phyloP scores from a whole-genome alignment of 352 stramenopile species.

The Globisporangium paroecandrum region DNA sequence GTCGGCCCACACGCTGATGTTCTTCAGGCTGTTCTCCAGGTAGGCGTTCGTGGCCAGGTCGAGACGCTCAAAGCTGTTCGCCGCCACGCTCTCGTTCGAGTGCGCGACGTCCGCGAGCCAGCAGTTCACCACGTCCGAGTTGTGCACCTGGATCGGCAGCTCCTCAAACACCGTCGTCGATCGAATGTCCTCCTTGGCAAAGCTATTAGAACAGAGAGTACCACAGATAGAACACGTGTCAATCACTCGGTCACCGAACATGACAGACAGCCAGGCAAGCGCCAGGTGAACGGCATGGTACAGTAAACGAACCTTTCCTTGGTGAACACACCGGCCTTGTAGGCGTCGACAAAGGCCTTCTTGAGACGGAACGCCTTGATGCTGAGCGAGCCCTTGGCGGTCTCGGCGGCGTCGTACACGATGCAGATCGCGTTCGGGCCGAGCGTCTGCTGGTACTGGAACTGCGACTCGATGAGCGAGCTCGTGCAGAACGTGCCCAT shows the following conservation, averaged over 20 bases:
- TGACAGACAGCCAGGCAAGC: neutral
- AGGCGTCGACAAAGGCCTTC: constrained; percentile 91
- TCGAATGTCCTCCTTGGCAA: constrained; percentile 80
- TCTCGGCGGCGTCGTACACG: constrained; percentile 97
- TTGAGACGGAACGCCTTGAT: constrained; percentile 96
- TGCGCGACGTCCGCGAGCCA: constrained; percentile 91
- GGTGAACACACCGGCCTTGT: constrained; percentile 81
- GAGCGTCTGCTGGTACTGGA: constrained; percentile 96
- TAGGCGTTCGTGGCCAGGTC: constrained; percentile 96
- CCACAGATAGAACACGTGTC: neutral
- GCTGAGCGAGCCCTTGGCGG: constrained; percentile 89
- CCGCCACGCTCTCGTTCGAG: constrained; percentile 54
- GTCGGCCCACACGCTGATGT: constrained; percentile 96
- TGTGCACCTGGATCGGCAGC: constrained; percentile 94
- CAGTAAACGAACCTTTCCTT: constrained; percentile 50
- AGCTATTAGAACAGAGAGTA: constrained; percentile 25
- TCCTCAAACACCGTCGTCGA: constrained; percentile 93
- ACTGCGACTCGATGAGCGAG: constrained; percentile 94
- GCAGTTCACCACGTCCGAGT: constrained; percentile 92
- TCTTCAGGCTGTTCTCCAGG: constrained; percentile 97
- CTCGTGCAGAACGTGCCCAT: constrained; percentile 95
- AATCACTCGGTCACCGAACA: neutral
- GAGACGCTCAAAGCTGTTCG: constrained; percentile 92
- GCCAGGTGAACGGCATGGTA: neutral
- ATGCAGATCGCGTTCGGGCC: constrained; percentile 97